phyloP scores from a whole-genome alignment of 192 early-diverging fungal genomes.

The Rhizoclosmatium globosum region DNA sequence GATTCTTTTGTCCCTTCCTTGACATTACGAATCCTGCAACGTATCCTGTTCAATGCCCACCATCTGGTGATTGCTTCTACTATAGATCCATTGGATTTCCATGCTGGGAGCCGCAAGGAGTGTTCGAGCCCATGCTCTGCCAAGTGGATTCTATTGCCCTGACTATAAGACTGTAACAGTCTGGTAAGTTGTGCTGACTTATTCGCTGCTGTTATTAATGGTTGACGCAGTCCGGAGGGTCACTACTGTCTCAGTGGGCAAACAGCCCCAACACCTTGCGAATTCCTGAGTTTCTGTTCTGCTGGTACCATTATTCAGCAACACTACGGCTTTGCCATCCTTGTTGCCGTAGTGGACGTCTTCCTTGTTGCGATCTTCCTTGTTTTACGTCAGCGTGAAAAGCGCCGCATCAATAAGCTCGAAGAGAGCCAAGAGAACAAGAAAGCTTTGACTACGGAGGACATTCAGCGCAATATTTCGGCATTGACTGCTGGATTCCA shows the following conservation, averaged over 20 bases:
- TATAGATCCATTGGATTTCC: conserved; percentile 1
- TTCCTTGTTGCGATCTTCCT: conserved; percentile 34
- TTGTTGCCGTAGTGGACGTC: conserved; percentile 30
- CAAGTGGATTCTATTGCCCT: conserved; percentile 48
- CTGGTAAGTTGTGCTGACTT: conserved; percentile 20
- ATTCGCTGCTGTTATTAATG: background rate
- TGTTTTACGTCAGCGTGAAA: conserved; percentile 20
- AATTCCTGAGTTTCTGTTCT: conserved; percentile 44
- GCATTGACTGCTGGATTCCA: conserved; percentile 21
- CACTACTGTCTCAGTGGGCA: conserved; percentile 51
- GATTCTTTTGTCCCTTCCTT: conserved; percentile 40
- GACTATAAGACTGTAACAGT: conserved; percentile 30
- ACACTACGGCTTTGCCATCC: conserved; percentile 34
- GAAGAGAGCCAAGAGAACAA: background rate
- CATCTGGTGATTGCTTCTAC: conserved; percentile 7
- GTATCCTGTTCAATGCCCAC: conserved; percentile 40
- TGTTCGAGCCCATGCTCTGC: conserved; percentile 54
- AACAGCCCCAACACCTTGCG: conserved; percentile 35
- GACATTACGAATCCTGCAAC: conserved; percentile 17
- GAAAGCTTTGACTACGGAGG: background rate
- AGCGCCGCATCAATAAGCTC: background rate
- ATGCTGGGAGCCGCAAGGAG: conserved; percentile 19
- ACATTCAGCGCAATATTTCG: conserved; percentile 2
- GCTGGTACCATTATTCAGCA: conserved; percentile 32
- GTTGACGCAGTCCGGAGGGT: conserved; percentile 45